phyloP scores from a whole-genome alignment of 1,139 yeast genomes.

The Suhomyces chickasaworum region DNA sequence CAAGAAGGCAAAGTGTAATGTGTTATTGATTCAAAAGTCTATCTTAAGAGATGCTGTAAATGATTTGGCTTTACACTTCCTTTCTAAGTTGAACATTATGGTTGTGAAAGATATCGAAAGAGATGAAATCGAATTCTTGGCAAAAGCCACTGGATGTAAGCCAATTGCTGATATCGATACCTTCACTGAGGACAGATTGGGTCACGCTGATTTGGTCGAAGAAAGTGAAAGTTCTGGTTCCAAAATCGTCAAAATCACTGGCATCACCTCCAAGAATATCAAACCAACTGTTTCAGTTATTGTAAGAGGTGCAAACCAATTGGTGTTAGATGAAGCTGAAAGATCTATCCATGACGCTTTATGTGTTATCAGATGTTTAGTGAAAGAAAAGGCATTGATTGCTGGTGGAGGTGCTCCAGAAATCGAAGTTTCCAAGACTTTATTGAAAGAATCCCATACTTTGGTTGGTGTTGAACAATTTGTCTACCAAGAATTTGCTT shows the following conservation, averaged over 20 bases:
- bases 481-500: constrained; percentile 94
- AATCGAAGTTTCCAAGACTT: constrained; percentile 83
- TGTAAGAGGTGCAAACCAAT: constrained; percentile 91
- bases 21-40: constrained; percentile 87
- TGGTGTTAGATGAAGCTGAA: constrained; percentile 93
- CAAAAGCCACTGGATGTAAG: constrained; percentile 89
- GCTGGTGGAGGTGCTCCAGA: constrained; percentile 99
- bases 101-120: constrained; percentile 95
- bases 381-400: constrained; percentile 88
- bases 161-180: constrained; percentile 95
- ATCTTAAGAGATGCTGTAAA: constrained; percentile 96
- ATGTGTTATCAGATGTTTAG: constrained; percentile 94
- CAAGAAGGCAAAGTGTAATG: constrained; percentile 96
- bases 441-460: constrained; percentile 74
- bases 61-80: constrained; percentile 91
- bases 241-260: constrained; percentile 88
- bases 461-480: constrained; percentile 91
- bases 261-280: constrained; percentile 59
- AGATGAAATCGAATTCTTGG: constrained; percentile 92
- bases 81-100: constrained; percentile 88
- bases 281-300: constrained; percentile 86
- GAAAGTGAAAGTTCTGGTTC: constrained; percentile 93
- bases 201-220: constrained; percentile 88
- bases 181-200: constrained; percentile 90
- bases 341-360: constrained; percentile 96